Conservation (phyloP, 768 basidiomycete genomes). For the Clitopilus hobsonii region DNA sequence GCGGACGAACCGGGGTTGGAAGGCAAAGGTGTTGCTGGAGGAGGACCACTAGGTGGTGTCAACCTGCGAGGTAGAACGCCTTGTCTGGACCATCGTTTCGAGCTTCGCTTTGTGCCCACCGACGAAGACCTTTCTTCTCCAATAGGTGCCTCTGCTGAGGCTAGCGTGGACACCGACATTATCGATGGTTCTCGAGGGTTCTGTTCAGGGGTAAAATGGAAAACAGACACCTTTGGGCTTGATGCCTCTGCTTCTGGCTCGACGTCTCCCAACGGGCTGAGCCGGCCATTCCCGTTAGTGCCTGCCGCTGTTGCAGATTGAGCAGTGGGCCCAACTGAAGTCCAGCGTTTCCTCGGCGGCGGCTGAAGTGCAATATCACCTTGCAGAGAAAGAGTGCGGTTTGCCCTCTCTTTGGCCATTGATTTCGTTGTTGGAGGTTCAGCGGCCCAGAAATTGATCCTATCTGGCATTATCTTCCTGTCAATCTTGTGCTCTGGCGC, state of each 20-base stretch:
- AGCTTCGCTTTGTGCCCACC: slow-evolving; percentile 25
- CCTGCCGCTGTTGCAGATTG: slow-evolving; percentile 9
- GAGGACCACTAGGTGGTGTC: slow-evolving; percentile 58
- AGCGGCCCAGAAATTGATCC: slow-evolving; percentile 8
- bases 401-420: slow-evolving; percentile 20
- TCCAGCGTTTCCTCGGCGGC: slow-evolving; percentile 47
- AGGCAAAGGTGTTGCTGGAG: slow-evolving; percentile 36
- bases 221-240: slow-evolving; percentile 19
- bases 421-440: slow-evolving; percentile 26
- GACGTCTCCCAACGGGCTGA: slow-evolving; percentile 11
- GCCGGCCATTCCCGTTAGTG: slow-evolving; percentile 16
- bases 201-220: slow-evolving; percentile 33
- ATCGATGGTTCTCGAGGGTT: slow-evolving; percentile 36
- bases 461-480: slow-evolving; percentile 23
- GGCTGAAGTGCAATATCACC: slow-evolving; percentile 35
- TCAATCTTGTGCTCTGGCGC: slow-evolving; percentile 28
- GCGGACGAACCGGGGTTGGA: slow-evolving; percentile 14
- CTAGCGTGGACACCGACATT: slow-evolving; percentile 40
- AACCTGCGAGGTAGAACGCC: slow-evolving; percentile 42
- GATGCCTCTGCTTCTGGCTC: slow-evolving; percentile 19
- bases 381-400: slow-evolving; percentile 24
- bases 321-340: slow-evolving; percentile 23
- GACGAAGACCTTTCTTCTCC: slow-evolving; percentile 32
- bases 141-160: slow-evolving; percentile 30
- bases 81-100: slow-evolving; percentile 54